Conservation (phyloP, 495 filamentous ascomycete species). For the Niebla homalea region DNA sequence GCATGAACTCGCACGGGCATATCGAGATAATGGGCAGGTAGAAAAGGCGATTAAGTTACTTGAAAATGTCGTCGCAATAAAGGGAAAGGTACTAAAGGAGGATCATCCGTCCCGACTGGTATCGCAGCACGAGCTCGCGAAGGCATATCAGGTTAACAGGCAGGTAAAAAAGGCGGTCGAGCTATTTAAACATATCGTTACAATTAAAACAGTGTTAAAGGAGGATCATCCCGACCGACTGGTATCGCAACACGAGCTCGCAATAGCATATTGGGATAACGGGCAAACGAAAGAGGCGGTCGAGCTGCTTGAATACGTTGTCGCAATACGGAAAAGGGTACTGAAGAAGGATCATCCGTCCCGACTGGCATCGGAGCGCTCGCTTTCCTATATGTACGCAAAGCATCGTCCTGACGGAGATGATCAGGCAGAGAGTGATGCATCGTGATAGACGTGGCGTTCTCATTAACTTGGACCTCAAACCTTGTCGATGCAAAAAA, state of each 20-base stretch:
- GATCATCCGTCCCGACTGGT: slow-evolving; percentile 12
- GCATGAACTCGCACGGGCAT: slow-evolving; percentile 20
- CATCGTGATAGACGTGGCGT: no score
- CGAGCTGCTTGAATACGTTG: neutral
- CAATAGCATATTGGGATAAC: slow-evolving; percentile 18
- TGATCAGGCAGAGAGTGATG: no score
- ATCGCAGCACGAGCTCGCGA: slow-evolving; percentile 10
- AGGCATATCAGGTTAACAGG: slow-evolving; percentile 16
- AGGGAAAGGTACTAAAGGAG: no score
- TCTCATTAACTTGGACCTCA: no score
- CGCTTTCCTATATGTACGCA: no score
- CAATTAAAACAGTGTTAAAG: slow-evolving; percentile 8
- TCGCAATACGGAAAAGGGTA: slow-evolving; percentile 7
- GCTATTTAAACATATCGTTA: slow-evolving; percentile 24
- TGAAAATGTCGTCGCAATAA: no score
- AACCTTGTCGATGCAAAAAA: no score
- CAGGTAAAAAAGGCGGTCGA: slow-evolving; percentile 21
- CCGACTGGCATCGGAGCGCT: no score
- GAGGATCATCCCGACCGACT: slow-evolving; percentile 1
- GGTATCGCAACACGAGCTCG: slow-evolving; percentile 20
- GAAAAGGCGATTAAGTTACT: slow-evolving; percentile 3
- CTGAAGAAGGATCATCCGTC: slow-evolving; percentile 13
- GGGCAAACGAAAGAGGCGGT: slow-evolving; percentile 16
- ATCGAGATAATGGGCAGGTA: slow-evolving; percentile 16
- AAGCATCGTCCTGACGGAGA: no score